Conservation (phyloP, 2,329 filamentous ascomycete genomes). For the Fusarium camptoceras region DNA sequence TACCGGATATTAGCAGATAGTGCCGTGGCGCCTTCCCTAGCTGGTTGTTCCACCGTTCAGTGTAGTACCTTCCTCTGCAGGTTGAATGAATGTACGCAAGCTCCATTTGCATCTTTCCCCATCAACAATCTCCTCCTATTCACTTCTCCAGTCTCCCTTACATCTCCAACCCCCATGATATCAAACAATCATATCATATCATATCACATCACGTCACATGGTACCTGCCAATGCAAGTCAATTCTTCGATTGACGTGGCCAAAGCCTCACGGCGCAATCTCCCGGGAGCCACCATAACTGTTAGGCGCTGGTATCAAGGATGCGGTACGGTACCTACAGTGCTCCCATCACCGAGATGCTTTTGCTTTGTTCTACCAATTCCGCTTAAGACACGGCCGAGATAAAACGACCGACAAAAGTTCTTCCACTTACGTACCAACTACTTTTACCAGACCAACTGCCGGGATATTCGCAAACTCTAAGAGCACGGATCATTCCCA, state of each 20-base stretch:
- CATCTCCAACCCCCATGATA: not conserved
- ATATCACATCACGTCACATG: conserved; percentile 7
- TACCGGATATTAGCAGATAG: not conserved
- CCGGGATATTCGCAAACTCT: conserved; percentile 1
- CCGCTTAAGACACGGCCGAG: not conserved
- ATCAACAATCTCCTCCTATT: conserved; percentile 25
- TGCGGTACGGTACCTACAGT: not conserved
- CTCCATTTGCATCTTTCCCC: not conserved
- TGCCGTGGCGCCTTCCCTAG: not conserved
- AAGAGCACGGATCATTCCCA: conserved; percentile 34
- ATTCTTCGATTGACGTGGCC: conserved; percentile 18
- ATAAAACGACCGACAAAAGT: not conserved
- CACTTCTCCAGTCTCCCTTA: not conserved
- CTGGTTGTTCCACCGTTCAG: not conserved
- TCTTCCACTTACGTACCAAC: not conserved
- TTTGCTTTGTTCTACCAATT: conserved; percentile 3
- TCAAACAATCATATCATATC: not conserved
- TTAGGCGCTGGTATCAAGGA: not conserved
- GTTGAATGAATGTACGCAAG: not conserved
- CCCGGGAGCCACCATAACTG: not conserved
- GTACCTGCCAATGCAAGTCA: conserved; percentile 1
- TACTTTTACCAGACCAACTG: not conserved
- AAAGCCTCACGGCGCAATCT: conserved; percentile 16
- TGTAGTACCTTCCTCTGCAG: not conserved
- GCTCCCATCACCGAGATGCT: not conserved